These are phyloP conservation scores for Russula sp. DNA, from an alignment of 768 basidiomycete species.

Conservation along the genomic window DNA sequence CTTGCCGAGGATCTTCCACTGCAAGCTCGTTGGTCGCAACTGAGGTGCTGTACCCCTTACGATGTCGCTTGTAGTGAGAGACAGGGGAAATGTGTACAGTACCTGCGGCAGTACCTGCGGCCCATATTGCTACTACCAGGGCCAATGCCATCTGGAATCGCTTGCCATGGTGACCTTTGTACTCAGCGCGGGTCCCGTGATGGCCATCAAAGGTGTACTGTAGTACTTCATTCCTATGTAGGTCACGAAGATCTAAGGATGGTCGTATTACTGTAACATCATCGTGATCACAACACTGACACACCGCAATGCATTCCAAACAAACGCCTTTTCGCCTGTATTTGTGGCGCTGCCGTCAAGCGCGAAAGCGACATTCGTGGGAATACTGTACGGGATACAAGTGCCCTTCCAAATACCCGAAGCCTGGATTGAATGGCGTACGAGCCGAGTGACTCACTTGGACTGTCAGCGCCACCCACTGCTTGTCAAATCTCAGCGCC, in stretches of 20 bases:
- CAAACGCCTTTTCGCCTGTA: neutral
- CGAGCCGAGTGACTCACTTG: neutral
- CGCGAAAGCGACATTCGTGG: neutral
- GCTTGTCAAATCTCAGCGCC: neutral
- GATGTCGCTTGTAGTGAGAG: neutral
- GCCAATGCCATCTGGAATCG: neutral
- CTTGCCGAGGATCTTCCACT: neutral
- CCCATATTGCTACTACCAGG: neutral
- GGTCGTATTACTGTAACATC: neutral
- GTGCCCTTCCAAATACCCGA: neutral
- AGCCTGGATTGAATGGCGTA: neutral
- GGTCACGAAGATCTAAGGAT: conserved; percentile 1
- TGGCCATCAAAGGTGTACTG: neutral
- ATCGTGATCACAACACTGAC: neutral
- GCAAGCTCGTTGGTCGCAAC: neutral
- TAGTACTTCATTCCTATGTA: neutral
- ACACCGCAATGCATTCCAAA: neutral
- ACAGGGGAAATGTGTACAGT: neutral
- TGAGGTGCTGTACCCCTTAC: neutral
- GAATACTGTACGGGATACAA: neutral
- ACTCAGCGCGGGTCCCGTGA: conserved; percentile 5
- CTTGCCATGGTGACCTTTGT: conserved; percentile 2
- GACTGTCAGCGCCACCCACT: neutral
- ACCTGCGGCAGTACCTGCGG: no score
- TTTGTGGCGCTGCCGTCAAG: neutral